Evolutionary conservation across 78 protist species (phyloP), one percentile per base, ranked within the genome.

Genomic region (Isochrysis galbana): DNA sequence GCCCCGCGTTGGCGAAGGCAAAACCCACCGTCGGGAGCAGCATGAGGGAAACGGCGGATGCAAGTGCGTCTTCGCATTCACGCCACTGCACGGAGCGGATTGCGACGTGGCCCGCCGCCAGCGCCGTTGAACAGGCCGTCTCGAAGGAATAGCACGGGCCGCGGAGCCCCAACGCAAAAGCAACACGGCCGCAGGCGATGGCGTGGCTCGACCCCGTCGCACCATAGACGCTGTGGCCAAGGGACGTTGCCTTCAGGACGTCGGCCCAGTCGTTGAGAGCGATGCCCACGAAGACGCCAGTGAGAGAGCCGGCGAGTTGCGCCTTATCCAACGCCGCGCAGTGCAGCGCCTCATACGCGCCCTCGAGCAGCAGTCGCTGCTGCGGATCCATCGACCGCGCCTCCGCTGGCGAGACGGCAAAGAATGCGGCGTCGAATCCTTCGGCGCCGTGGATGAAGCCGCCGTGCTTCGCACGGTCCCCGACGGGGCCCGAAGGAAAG

Each of bases 111-210:
- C 3, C 3, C 74, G 74, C 74, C 74, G 26, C 74, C 7, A 61
- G 74, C 29, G 74, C 74, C 5, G 74, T 26, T 7, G 74, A 7
- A 32, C 74, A 61, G 25, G 96, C 72, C 38, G 98, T 95, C 34
- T 94, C 94, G 55, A 97, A 23, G 0, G 96, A 42, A 29, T 97
- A 4, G 1, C 95, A 80, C 5, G 98, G 98, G 11, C 98, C 98
- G 38, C 61, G 55, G n/a, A 96, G 92, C 74, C 96, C 97, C 42
- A 95, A 84, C 34, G 55, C 48, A 67, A 91, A 97, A 22, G 98
- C 91, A 0, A 97, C 17, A 11, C 98, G 90, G 93, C 84, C 84
- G n/a, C 34, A 0, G 34, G 47, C 84, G n/a, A 77, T 72, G 32
- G 95, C 42, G 84, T 2, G 7, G 34, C 2, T 10, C n/a, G 25